Evolutionary conservation across 129 eudicot species (phyloP).

Genomic region (Smallanthus sonchifolius): DNA sequence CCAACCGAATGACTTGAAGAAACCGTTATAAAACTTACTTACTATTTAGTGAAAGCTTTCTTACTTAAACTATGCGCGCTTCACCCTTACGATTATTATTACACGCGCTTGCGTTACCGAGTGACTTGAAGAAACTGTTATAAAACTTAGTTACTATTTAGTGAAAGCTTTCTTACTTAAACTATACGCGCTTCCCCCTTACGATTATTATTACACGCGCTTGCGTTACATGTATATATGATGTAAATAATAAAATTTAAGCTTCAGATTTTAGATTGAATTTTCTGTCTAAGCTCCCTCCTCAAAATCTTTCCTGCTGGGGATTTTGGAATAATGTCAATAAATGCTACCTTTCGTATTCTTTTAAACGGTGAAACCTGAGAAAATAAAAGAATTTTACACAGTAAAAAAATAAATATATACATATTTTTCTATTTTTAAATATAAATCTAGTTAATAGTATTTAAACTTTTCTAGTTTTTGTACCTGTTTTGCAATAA

Average conservation of each 20-base stretch:
- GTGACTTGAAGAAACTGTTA: neutral
- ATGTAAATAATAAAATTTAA: too few species aligned
- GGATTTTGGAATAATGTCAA: slow-evolving; percentile 64
- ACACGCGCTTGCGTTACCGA: neutral
- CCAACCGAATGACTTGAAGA: neutral
- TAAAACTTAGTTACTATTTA: neutral
- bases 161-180: neutral
- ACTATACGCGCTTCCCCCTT: too few species aligned
- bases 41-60: neutral
- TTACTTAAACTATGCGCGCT: neutral
- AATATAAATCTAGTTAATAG: neutral
- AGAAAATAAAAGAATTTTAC: neutral
- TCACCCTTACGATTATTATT: too few species aligned
- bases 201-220: neutral
- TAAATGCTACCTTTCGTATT: slow-evolving; percentile 66
- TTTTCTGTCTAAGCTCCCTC: slow-evolving; percentile 69
- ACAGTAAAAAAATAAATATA: neutral
- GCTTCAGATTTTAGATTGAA: slow-evolving; percentile 50
- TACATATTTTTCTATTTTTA: neutral
- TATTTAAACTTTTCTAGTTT: neutral
- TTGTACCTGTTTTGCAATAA: slow-evolving; percentile 70
- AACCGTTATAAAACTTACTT: neutral
- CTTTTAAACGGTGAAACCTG: slow-evolving; percentile 83
- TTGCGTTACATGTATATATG: neutral
- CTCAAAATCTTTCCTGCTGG: slow-evolving; percentile 85